phyloP scores from a whole-genome alignment of 345 rosid species.

The Leavenworthia alabamica region DNA sequence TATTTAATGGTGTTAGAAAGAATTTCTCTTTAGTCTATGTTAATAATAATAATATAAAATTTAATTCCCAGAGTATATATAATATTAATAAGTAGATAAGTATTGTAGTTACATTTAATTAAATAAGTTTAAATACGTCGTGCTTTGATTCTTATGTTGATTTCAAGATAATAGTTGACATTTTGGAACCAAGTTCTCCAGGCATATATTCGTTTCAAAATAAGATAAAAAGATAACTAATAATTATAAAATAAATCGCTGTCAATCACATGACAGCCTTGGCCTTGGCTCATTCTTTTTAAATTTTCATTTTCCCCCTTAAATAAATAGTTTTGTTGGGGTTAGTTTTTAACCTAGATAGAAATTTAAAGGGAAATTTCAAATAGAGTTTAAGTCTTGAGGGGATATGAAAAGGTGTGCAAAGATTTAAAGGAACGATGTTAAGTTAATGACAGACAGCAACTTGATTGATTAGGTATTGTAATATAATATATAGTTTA shows the following conservation, averaged over 20 bases:
- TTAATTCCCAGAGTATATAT: too few species aligned
- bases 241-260: slow-evolving; percentile 1
- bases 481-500: too few species aligned
- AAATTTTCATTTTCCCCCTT: background rate
- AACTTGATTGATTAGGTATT: slow-evolving; percentile 26
- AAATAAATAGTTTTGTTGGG: background rate
- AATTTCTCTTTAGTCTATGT: too few species aligned
- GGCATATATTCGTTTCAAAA: slow-evolving; percentile 27
- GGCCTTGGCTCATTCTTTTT: slow-evolving; percentile 2
- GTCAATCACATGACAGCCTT: slow-evolving; percentile 26
- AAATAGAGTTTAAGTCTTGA: background rate
- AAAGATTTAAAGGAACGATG: slow-evolving; percentile 9
- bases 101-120: slow-evolving; percentile 6
- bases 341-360: background rate
- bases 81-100: background rate
- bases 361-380: background rate
- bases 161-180: slow-evolving; percentile 31
- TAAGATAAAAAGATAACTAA: slow-evolving; percentile 5
- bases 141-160: slow-evolving; percentile 23
- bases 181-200: slow-evolving; percentile 28
- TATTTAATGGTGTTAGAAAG: too few species aligned
- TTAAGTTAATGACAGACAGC: slow-evolving; percentile 10
- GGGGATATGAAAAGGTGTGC: background rate
- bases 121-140: slow-evolving; percentile 12
- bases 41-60: too few species aligned